Evolutionary conservation across 257 asterid genomes (phyloP).

Genomic region (Fraxinus quadrangulata): DNA sequence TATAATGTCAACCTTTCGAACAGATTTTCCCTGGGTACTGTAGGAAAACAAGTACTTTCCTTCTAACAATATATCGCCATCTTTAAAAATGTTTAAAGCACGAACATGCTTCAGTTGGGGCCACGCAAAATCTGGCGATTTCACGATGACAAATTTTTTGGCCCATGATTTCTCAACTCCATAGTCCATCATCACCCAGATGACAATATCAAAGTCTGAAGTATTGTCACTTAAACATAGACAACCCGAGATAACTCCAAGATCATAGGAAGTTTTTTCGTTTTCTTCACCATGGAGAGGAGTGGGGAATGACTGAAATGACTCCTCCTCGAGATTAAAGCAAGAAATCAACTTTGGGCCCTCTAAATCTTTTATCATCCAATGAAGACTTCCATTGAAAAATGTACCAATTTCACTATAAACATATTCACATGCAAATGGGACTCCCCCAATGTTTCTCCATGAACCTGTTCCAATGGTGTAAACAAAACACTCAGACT

Average conservation of each 20-base stretch:
- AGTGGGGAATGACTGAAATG: conserved; percentile 21
- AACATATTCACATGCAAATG: background rate
- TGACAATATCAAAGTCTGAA: conserved; percentile 26
- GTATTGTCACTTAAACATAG: conserved; percentile 33
- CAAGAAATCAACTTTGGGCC: background rate
- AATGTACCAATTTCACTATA: background rate
- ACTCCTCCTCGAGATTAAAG: background rate
- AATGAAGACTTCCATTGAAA: conserved; percentile 22
- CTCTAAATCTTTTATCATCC: conserved; percentile 12
- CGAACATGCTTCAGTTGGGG: background rate
- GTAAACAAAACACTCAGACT: conserved; percentile 23
- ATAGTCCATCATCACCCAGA: conserved; percentile 46
- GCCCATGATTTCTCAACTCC: conserved; percentile 38
- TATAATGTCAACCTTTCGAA: too few relatives aligned
- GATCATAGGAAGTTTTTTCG: background rate
- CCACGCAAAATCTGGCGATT: conserved; percentile 19
- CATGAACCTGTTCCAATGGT: conserved; percentile 27
- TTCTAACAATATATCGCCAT: conserved; percentile 42
- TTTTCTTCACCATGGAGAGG: background rate
- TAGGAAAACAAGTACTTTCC: conserved; percentile 27
- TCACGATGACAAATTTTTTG: conserved; percentile 29
- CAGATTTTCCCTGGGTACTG: background rate
- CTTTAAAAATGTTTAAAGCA: conserved; percentile 34
- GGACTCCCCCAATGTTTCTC: conserved; percentile 18
- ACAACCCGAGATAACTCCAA: conserved; percentile 24